These are phyloP conservation scores for Teratosphaeria viscida DNA, from an alignment of 2,329 filamentous ascomycete genomes.

Conservation along the genomic window DNA sequence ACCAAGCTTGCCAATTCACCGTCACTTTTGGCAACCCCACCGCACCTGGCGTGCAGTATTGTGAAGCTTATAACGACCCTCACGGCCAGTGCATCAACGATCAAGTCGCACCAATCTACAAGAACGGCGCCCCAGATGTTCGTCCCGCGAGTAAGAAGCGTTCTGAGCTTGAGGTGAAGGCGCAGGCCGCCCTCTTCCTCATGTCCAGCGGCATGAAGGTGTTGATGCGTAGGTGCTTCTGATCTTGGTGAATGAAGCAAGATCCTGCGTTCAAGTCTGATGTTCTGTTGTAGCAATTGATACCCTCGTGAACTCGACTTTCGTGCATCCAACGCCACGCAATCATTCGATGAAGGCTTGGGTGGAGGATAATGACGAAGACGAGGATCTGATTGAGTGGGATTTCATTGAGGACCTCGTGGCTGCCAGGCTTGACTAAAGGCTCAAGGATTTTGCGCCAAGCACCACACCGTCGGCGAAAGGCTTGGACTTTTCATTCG, in stretches of 20 bases:
- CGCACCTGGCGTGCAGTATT: not conserved
- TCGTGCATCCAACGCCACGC: not conserved
- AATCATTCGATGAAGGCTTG: not conserved
- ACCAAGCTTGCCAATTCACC: not conserved
- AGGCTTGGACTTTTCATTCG: too few relatives aligned
- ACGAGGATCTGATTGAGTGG: slow-evolving; percentile 1
- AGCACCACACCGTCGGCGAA: too few relatives aligned
- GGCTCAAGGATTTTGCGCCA: too few relatives aligned
- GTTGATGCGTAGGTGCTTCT: not conserved
- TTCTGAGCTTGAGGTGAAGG: not conserved
- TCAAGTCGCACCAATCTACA: not conserved
- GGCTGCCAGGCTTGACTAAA: not conserved
- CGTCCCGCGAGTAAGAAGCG: not conserved
- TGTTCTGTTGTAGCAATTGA: not conserved
- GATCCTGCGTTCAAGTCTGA: not conserved
- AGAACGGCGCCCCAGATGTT: not conserved
- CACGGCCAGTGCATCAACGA: slow-evolving; percentile 1
- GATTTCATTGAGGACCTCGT: not conserved
- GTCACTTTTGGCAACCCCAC: not conserved
- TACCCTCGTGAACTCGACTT: not conserved
- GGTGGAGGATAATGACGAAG: slow-evolving; percentile 1
- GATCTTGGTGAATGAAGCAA: not conserved
- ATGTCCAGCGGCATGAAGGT: slow-evolving; percentile 1
- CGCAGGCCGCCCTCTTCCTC: not conserved
- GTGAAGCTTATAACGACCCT: not conserved